phyloP scores from a whole-genome alignment of 2,329 filamentous ascomycete species.

The Orbilia quercus region DNA sequence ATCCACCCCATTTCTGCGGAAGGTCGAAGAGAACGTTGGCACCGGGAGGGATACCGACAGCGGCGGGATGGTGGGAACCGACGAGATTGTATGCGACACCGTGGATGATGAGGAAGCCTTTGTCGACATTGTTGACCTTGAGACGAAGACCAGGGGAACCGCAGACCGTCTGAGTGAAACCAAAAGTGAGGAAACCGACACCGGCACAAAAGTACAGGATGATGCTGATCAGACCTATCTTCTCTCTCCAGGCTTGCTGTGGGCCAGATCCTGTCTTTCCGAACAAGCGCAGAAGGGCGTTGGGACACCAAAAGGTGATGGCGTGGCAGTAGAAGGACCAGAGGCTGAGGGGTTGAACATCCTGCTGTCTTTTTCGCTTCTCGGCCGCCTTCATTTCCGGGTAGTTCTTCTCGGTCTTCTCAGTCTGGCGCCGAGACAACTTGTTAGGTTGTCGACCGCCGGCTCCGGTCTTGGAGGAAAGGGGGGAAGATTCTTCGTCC shows the following conservation, averaged over 20 bases:
- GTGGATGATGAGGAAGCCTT: conserved; percentile 95
- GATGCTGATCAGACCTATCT: conserved; percentile 95
- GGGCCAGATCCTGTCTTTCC: conserved; percentile 87
- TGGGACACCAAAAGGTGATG: conserved; percentile 93
- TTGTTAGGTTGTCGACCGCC: conserved; percentile 62
- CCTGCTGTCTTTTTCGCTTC: conserved; percentile 64
- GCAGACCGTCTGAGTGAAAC: conserved; percentile 91
- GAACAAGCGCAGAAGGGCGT: conserved; percentile 84
- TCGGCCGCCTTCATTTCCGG: conserved; percentile 64
- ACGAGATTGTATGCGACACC: conserved; percentile 85
- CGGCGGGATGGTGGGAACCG: conserved; percentile 81
- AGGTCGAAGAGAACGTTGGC: conserved; percentile 89
- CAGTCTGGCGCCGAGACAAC: conserved; percentile 52
- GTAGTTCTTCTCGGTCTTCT: conserved; percentile 51
- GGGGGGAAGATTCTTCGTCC: conserved; percentile 58
- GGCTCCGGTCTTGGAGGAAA: conserved; percentile 58
- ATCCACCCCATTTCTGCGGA: conserved; percentile 76
- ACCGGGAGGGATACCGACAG: conserved; percentile 77
- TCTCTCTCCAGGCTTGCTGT: conserved; percentile 94
- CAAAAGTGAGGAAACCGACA: conserved; percentile 96
- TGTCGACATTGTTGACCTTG: conserved; percentile 81
- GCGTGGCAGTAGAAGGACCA: conserved; percentile 97
- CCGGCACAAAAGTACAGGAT: conserved; percentile 87
- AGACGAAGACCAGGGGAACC: conserved; percentile 77
- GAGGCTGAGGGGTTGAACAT: conserved; percentile 80